Conservation (phyloP, 768 basidiomycete species). For the Dioszegia hungarica region DNA sequence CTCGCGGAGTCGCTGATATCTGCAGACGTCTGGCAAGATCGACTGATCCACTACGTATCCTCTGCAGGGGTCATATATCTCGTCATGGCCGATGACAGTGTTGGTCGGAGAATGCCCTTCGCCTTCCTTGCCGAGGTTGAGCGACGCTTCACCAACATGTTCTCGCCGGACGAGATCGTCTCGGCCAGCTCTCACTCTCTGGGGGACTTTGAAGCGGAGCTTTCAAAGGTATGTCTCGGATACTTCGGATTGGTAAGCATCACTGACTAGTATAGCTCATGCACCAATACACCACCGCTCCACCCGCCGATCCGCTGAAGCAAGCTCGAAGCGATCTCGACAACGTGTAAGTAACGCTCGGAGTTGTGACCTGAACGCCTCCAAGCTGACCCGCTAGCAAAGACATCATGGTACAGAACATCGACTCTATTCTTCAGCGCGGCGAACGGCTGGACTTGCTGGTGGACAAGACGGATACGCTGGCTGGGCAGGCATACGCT, state of each 20-base stretch:
- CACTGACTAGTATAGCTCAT: constrained; percentile 55
- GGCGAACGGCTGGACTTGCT: constrained; percentile 94
- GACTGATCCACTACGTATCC: constrained; percentile 88
- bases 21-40: constrained; percentile 56
- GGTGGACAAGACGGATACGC: constrained; percentile 93
- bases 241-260: neutral
- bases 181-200: constrained; percentile 49
- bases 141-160: constrained; percentile 52
- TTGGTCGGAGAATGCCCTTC: constrained; percentile 87
- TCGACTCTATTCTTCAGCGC: constrained; percentile 87
- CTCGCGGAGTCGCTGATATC: neutral
- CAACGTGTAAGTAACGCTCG: constrained; percentile 51
- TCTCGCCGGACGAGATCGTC: constrained; percentile 44
- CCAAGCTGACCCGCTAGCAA: constrained; percentile 53
- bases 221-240: constrained; percentile 41
- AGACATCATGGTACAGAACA: constrained; percentile 97
- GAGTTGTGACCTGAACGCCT: neutral
- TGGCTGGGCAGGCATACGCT: constrained; percentile 89
- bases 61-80: constrained; percentile 81
- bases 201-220: constrained; percentile 48
- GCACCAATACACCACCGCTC: constrained; percentile 81
- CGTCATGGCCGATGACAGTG: constrained; percentile 90
- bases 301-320: constrained; percentile 78
- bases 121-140: constrained; percentile 85
- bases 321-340: constrained; percentile 75